Evolutionary conservation across 116 monocot genomes (phyloP), one percentile per base, ranked within the genome.

Genomic region (Thalassia testudinum): DNA sequence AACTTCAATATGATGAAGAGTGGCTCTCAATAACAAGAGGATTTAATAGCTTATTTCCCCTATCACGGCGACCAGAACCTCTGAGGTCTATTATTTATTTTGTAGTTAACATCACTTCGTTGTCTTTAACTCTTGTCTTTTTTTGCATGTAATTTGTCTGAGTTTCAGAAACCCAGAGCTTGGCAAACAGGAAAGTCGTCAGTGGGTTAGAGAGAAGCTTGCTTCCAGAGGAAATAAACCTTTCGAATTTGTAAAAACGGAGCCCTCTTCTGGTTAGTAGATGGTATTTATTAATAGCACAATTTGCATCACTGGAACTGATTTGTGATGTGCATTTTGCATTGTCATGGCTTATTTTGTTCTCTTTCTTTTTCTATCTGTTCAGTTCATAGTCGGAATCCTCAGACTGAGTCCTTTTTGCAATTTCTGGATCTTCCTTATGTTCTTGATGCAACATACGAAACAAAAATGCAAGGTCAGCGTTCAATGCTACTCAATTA

Each of bases 11-110:
- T 63, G 81, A 95, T 68, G 88, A 88, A 64, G 88, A 88, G 56
- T 95, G 95, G 95, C 88, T 88, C 60, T 78, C 85, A 59, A 85
- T 95, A 67, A 82, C 81, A 38, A 50, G 71, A 20, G 75, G 64
- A 37, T 81, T 75, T 49, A 72, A 85, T 51, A 61, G 30, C 65
- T 23, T 71, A 26, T 76, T 91, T 26, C 81, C 78, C 20, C 71
- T 78, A 60, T 78, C 75, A 15, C 59, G 69, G 26, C 62, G 49
- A 49, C 62, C 43, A 40, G 30, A 56, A n/a, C 37, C 45, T 0
- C 18, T 52, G 20, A 19, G 62, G 81, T 78, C 18, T 29, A 65
- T 60, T 47, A 19, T 10, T 21, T 1, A 34, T n/a, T n/a, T n/a
- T n/a, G 30, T 34, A 34, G 30, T 34, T 34, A 5, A 34, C 21